Evolutionary conservation across 352 stramenopile species (phyloP).

Genomic region (Peronosclerospora sorghi): DNA sequence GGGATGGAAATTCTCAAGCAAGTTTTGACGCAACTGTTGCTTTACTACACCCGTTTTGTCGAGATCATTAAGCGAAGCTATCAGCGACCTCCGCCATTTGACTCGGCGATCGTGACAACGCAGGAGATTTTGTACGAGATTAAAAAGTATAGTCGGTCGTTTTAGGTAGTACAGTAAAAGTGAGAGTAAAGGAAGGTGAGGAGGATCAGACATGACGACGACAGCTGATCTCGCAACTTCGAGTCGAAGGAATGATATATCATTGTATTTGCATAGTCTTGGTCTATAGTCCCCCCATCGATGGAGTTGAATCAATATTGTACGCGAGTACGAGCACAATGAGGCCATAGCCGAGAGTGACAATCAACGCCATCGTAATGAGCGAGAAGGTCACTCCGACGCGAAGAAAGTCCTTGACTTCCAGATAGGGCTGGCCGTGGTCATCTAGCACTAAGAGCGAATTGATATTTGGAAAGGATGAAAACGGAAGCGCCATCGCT

Average conservation of each 20-base stretch:
- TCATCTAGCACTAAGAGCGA: conserved; percentile 86
- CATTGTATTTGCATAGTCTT: neutral
- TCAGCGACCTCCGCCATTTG: conserved; percentile 69
- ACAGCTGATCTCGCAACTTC: conserved; percentile 4
- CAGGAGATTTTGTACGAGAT: conserved; percentile 96
- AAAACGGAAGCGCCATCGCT: conserved; percentile 88
- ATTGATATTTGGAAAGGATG: conserved; percentile 90
- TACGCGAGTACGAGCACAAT: conserved; percentile 76
- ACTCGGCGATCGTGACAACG: conserved; percentile 91
- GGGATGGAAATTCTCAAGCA: conserved; percentile 99
- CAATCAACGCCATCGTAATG: conserved; percentile 75
- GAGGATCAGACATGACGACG: conserved; percentile 3
- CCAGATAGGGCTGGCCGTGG: conserved; percentile 76
- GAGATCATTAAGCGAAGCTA: conserved; percentile 93
- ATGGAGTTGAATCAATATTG: conserved; percentile 43
- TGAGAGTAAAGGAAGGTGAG: neutral
- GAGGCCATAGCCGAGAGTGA: conserved; percentile 76
- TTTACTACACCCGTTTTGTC: conserved; percentile 98
- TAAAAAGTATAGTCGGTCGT: conserved; percentile 93
- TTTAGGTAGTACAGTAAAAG: conserved; percentile 36
- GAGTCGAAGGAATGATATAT: conserved; percentile 3
- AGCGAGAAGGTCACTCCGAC: conserved; percentile 81
- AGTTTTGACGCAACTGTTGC: conserved; percentile 94
- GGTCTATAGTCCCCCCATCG: conserved; percentile 15
- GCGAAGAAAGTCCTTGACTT: conserved; percentile 81